A percentile compares a stretch with the other conserved stretches of the same genome.
Evolutionary conservation across 192 early-diverging fungal species (phyloP).

Genomic region (Linnemannia exigua): DNA sequence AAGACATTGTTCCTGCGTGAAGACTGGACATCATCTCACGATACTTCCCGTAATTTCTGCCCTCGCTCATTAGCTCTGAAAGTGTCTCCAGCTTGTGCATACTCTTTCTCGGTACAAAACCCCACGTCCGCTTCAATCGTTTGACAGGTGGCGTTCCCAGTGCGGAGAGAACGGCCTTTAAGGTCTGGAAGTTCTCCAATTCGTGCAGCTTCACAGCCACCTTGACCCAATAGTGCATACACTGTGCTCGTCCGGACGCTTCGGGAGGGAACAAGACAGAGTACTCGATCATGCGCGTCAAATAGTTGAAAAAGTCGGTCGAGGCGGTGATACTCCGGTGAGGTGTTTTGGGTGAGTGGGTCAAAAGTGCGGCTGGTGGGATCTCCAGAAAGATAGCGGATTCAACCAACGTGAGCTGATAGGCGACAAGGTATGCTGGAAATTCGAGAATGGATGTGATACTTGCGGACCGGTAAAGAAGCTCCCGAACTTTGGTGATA

Average conservation of each 20-base stretch:
- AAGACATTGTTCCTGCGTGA: slow-evolving; percentile 38
- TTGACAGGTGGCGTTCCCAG: slow-evolving; percentile 78
- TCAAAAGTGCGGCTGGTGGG: slow-evolving; percentile 67
- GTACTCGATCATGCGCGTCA: slow-evolving; percentile 81
- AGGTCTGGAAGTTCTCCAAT: slow-evolving; percentile 77
- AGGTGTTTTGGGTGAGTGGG: slow-evolving; percentile 73
- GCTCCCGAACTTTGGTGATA: slow-evolving; percentile 65
- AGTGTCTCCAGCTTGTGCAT: slow-evolving; percentile 68
- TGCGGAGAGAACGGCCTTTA: slow-evolving; percentile 78
- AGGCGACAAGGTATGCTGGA: slow-evolving; percentile 73
- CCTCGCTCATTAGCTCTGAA: slow-evolving; percentile 72
- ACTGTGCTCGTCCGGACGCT: slow-evolving; percentile 69
- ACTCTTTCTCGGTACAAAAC: slow-evolving; percentile 74
- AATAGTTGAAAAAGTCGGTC: slow-evolving; percentile 87
- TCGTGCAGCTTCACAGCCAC: slow-evolving; percentile 69
- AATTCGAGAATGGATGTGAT: slow-evolving; percentile 70
- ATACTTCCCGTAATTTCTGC: slow-evolving; percentile 81
- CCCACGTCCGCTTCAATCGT: slow-evolving; percentile 81
- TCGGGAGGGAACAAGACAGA: slow-evolving; percentile 74
- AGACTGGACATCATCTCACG: slow-evolving; percentile 67
- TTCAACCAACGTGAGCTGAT: slow-evolving; percentile 79
- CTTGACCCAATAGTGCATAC: slow-evolving; percentile 80
- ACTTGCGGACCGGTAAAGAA: slow-evolving; percentile 66
- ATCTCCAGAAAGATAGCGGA: slow-evolving; percentile 77
- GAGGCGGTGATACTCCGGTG: slow-evolving; percentile 72